These are phyloP conservation scores for Hypoxylon sp. DNA, from an alignment of 2,329 filamentous ascomycete species.

Conservation along the genomic window DNA sequence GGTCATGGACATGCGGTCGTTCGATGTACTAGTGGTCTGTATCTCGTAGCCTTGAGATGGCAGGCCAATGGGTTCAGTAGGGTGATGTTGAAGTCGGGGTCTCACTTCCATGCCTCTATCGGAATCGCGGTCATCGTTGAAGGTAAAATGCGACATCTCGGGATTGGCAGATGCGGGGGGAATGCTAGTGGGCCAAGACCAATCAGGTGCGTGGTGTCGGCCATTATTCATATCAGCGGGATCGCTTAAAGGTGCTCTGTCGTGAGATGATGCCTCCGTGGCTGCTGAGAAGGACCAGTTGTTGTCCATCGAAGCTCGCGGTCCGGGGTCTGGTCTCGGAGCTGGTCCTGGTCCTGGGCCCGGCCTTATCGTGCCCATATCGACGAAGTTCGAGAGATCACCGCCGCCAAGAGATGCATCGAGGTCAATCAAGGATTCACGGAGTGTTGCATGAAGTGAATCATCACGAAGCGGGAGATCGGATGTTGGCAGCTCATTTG, in stretches of 20 bases:
- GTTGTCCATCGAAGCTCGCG: constrained; percentile 63
- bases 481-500: constrained; percentile 54
- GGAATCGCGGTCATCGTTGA: constrained; percentile 53
- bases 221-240: constrained; percentile 67
- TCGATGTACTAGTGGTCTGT: constrained; percentile 53
- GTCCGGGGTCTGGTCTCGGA: constrained; percentile 46
- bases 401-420: constrained; percentile 70
- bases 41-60: constrained; percentile 59
- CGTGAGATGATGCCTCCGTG: constrained; percentile 55
- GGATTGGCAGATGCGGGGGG: constrained; percentile 66
- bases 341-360: constrained; percentile 45
- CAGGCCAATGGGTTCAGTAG: constrained; percentile 62
- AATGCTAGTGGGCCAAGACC: constrained; percentile 69
- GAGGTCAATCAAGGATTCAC: constrained; percentile 74
- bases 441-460: constrained; percentile 64
- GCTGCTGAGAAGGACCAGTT: constrained; percentile 59
- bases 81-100: constrained; percentile 63
- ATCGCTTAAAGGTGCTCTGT: constrained; percentile 68
- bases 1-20: constrained; percentile 57
- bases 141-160: constrained; percentile 65
- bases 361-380: constrained; percentile 71
- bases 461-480: constrained; percentile 72
- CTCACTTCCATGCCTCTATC: constrained; percentile 53
- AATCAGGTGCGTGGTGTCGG: constrained; percentile 65
- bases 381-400: constrained; percentile 69